These are phyloP conservation scores for Hyphodiscus hymeniophilus DNA, from an alignment of 495 filamentous ascomycete genomes.

Conservation along the genomic window DNA sequence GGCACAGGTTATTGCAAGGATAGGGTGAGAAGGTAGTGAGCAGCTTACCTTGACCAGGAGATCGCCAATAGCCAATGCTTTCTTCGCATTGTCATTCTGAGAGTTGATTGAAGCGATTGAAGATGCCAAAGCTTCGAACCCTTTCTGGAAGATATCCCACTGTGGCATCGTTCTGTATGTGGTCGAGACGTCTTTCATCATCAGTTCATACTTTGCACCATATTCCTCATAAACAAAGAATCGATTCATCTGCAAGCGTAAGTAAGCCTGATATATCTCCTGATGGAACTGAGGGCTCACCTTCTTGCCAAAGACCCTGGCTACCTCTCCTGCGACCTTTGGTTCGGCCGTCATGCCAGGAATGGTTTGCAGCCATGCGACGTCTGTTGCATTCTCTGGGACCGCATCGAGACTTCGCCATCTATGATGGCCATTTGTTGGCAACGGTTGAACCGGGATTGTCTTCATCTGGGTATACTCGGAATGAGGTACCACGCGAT, in stretches of 20 bases:
- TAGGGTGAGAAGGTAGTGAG: not conserved
- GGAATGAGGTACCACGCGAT: conserved; percentile 51
- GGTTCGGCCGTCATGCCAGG: conserved; percentile 58
- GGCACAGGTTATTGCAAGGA: conserved; percentile 10
- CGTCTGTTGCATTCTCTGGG: conserved; percentile 37
- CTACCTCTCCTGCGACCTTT: conserved; percentile 62
- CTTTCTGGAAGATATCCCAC: conserved; percentile 78
- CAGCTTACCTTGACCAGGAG: conserved; percentile 76
- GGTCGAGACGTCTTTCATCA: conserved; percentile 66
- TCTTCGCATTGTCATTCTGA: conserved; percentile 53
- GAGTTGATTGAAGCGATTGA: conserved; percentile 62
- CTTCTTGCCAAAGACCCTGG: conserved; percentile 66
- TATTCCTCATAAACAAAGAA: conserved; percentile 87
- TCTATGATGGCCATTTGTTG: conserved; percentile 31
- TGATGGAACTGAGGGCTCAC: conserved; percentile 33
- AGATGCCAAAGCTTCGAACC: conserved; percentile 76
- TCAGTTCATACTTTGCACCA: conserved; percentile 74
- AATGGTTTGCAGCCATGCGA: conserved; percentile 35
- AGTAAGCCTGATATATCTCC: conserved; percentile 8
- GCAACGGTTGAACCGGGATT: conserved; percentile 3
- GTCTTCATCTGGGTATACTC: conserved; percentile 45
- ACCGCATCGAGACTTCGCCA: conserved; percentile 56
- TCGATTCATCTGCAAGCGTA: conserved; percentile 52
- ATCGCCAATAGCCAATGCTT: conserved; percentile 72
- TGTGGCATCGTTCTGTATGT: conserved; percentile 59